Evolutionary conservation across 2,329 filamentous ascomycete genomes (phyloP).

Genomic region (Macrophomina pseudophaseolina): DNA sequence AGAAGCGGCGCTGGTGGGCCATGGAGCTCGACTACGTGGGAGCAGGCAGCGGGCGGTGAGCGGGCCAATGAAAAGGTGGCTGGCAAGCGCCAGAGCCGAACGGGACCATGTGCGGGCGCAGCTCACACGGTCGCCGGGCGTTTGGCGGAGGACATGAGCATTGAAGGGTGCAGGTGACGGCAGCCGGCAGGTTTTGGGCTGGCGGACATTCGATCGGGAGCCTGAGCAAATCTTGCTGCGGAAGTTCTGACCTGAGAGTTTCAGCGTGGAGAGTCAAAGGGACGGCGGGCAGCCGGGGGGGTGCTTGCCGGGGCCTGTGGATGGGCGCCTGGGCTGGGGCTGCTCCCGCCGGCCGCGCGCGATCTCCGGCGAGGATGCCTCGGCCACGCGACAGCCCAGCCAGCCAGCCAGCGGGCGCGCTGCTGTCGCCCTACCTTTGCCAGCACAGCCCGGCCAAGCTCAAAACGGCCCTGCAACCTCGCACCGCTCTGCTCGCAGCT

Average conservation of each 20-base stretch:
- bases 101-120: constrained; percentile 1
- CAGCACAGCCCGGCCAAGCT: background rate
- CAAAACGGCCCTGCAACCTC: background rate
- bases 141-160: background rate
- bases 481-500: background rate
- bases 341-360: background rate
- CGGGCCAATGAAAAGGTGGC: constrained; percentile 21
- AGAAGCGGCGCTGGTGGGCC: background rate
- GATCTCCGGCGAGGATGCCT: background rate
- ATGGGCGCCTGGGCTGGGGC: background rate
- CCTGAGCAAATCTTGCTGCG: background rate
- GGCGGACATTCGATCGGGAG: background rate
- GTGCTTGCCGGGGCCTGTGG: background rate
- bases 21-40: constrained; percentile 10
- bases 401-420: background rate
- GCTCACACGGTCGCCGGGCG: constrained; percentile 7
- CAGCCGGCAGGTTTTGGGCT: background rate
- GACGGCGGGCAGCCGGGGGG: background rate
- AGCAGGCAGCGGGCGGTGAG: constrained; percentile 23
- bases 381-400: background rate
- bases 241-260: background rate
- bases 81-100: constrained; percentile 1
- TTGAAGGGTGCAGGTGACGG: background rate
- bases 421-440: background rate
- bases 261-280: constrained; percentile 10